Conservation (phyloP, 768 basidiomycete species). For the Dictyophora rubrovolvata region DNA sequence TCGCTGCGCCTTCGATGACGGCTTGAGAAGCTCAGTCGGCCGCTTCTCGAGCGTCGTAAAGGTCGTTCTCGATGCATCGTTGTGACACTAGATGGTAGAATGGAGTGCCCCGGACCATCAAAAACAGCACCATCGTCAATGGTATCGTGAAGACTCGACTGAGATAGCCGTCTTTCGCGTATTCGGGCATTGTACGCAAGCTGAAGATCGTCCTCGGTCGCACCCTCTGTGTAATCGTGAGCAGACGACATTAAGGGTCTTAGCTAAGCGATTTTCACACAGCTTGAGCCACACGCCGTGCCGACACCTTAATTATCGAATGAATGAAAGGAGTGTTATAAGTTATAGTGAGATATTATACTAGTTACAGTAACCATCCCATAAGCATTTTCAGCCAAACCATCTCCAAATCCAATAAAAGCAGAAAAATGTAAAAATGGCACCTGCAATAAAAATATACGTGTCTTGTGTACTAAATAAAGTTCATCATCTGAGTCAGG, state of each 20-base stretch:
- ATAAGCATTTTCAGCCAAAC: conserved; percentile 40
- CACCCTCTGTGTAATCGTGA: conserved; percentile 80
- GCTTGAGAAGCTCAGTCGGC: conserved; percentile 7
- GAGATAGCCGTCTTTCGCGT: conserved; percentile 59
- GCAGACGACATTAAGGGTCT: not conserved
- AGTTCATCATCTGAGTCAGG: not conserved
- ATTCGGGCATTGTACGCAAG: conserved; percentile 40
- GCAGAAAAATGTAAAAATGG: conserved; percentile 80
- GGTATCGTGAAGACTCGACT: conserved; percentile 46
- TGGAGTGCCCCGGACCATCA: conserved; percentile 57
- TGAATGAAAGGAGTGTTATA: not conserved
- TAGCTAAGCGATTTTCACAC: not conserved
- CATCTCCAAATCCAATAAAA: conserved; percentile 93
- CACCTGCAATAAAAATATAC: conserved; percentile 85
- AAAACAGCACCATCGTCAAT: conserved; percentile 57
- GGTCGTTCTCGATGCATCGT: conserved; percentile 51
- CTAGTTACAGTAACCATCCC: not conserved
- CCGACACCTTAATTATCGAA: not conserved
- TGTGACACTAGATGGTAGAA: conserved; percentile 57
- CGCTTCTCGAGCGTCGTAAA: conserved; percentile 4
- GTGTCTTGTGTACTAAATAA: conserved; percentile 77
- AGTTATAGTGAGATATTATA: not conserved
- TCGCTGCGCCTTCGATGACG: conserved; percentile 1
- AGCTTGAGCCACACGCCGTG: not conserved
- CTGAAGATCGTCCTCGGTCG: conserved; percentile 64